Base-by-base conservation (phyloP, 2,329 filamentous ascomycete species). In the Colletotrichum sp. region DNA sequence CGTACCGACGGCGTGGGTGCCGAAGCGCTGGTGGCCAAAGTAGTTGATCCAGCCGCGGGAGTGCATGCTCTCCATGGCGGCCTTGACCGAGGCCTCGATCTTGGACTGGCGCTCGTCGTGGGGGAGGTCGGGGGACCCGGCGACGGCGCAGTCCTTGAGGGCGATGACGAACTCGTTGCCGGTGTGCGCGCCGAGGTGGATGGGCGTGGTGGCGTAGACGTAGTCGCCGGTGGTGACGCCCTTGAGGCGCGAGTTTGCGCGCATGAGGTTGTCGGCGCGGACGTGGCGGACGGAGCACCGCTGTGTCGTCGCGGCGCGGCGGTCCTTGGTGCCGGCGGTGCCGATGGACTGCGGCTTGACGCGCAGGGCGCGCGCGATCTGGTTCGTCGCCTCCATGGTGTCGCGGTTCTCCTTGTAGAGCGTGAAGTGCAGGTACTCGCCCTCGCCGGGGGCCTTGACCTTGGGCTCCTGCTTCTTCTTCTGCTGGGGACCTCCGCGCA, bases 361-460 rank as follows among this genome's bases (percentile, higher is more conserved):
- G 81, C 93, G 94, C 77, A 98, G 86, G 78, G 94, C 90, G 59
- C 93, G 93, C 1, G 93, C 92, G 55, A 98, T 90, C 81, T 94
- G 95, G 69, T 92, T 93, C 69, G 98, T 89, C 0, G 95, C 93
- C 80, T 98, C 96, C 95, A 98, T 98, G 2, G 96, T 98, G 82
- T 98, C 96, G 82, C 96, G 96, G 86, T 98, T 98, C 86, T 98
- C 96, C 86, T 98, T 98, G 90, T 96, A 98, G 68, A 98, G 89
- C 1, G 95, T 96, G 83, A 98, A 98, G 84, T 98, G 96, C 16
- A 98, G 87, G 83, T 95, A 97, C 65, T 96, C 93, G 22, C 94
- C 95, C 89, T 84, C 76, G 74, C 80, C 79, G 78, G 77, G 68
- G 64, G 71, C 75, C n/a, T 63, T 64, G 32, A 72, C 65, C 65